Base-by-base conservation (phyloP, 192 early-diverging fungal species). In the Coemansia sp. region DNA sequence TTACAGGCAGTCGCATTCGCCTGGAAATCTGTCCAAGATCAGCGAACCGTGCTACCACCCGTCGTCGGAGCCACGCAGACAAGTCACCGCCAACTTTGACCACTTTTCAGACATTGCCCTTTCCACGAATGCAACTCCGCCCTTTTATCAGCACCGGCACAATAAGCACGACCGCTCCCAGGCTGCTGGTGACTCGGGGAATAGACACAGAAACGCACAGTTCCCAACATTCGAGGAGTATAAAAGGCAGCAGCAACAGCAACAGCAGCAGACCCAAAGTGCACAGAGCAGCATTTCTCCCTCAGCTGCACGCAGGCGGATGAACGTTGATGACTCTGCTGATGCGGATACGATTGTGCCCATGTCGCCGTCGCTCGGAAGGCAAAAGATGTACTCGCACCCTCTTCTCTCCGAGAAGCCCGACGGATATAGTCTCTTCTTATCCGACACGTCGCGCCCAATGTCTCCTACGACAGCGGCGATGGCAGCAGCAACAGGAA, bases 21-120 rank as follows among this genome's bases (percentile, higher is more conserved):
- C 78, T 3, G 76, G 78, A 46, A 60, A 41, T 38, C 45, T 81
- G 26, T 81, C 78, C 10, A 81, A 81, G 67, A 60, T 76, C 69
- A 81, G 78, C 64, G 78, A 81, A 67, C 78, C 78, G 2, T 76
- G 70, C 73, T 81, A 81, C 33, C 64, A 69, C 34, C 43, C 78
- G 43, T 81, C 78, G 14, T 73, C 73, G 12, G 57, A 34, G 18
- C 69, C 69, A 20, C 72, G 63, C 56, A 66, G 60, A 12, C 73
- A 62, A 35, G 51, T 75, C 34, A 68, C 78, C 18, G 69, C 69
- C 0, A 59, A 72, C 34, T 53, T 81, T 36, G 78, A 81, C 46
- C 73, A 68, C 41, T 81, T 81, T 53, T 81, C 78, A 2, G 78
- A 81, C 39, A 62, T 81, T 53, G 73, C 73, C 9, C 69, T 81